phyloP scores from a whole-genome alignment of 805 yeast species.

The Candida boidinii region DNA sequence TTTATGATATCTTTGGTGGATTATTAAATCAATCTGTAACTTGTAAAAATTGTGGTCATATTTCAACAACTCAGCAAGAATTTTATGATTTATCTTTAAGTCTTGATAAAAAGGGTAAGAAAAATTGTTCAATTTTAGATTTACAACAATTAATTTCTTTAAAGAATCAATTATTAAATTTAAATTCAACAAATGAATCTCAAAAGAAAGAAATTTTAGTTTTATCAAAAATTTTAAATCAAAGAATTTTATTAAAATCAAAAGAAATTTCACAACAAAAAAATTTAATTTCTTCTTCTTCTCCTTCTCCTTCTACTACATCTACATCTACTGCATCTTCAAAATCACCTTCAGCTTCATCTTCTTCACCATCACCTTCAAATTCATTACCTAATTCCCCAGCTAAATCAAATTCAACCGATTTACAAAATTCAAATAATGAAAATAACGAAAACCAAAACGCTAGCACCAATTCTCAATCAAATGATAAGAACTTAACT shows the following conservation, averaged over 20 bases:
- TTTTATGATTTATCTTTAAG: slow-evolving; percentile 88
- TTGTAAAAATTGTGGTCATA: slow-evolving; percentile 74
- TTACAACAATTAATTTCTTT: slow-evolving; percentile 18
- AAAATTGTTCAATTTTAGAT: slow-evolving; percentile 22
- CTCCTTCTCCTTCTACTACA: no score
- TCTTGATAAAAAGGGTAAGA: slow-evolving; percentile 44
- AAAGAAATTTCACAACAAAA: background rate
- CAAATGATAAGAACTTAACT: background rate
- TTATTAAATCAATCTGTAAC: slow-evolving; percentile 74
- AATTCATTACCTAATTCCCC: slow-evolving; percentile 3
- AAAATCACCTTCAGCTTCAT: no score
- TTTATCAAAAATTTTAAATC: slow-evolving; percentile 21
- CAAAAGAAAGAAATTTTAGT: no score
- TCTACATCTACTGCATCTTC: no score
- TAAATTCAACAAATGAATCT: no score
- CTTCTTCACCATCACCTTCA: slow-evolving; percentile 2
- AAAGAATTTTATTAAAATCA: slow-evolving; percentile 19
- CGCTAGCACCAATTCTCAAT: background rate
- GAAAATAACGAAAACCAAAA: slow-evolving; percentile 3
- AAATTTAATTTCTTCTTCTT: background rate
- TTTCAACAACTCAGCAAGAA: slow-evolving; percentile 84
- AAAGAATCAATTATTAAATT: slow-evolving; percentile 20
- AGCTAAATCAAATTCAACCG: no score
- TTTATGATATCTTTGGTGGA: slow-evolving; percentile 95
- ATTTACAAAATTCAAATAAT: slow-evolving; percentile 1